Base-by-base conservation (phyloP, 2,329 filamentous ascomycete genomes). In the Neopestalotiopsis clavispora region DNA sequence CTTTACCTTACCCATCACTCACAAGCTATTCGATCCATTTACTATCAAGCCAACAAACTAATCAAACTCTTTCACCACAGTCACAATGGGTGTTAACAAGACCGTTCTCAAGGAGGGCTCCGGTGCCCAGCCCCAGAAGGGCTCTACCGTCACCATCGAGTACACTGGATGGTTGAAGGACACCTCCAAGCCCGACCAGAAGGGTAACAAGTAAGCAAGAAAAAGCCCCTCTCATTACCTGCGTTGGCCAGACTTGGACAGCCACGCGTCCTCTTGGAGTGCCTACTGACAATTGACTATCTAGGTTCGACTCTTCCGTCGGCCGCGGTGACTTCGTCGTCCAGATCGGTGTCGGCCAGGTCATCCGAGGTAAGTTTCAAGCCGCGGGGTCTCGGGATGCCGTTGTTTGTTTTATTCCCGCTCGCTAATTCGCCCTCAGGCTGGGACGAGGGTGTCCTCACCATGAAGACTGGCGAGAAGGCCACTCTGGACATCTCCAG, bases 401-500 rank as follows among this genome's bases (percentile, higher is more conserved):
- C n/a, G 32, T 57, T n/a, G 9, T 17, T 28, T 38, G 34, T 38
- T 38, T 38, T 38, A 38, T 38, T 32, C 7, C 59, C 34, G n/a
- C 10, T 34, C 13, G 17, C 62, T 38, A 56, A 60, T 40, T 64
- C 49, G 34, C 52, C 40, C 40, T 67, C 73, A 94, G 93, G 90
- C 74, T 97, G 89, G 94, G 94, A 94, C 77, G 91, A 97, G 83
- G 95, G 92, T 73, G 94, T 98, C 66, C 83, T 85, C 64, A 85
- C 89, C 78, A 98, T 99, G 95, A 91, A 91, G 79, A 85, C 97
- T 69, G 95, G 95, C 79, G 95, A 98, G 88, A 95, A 93, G 85
- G 91, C 94, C 67, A 93, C 89, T 65, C 86, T 99, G 72, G 92
- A 91, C 74, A 98, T 98, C 78, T 88, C 91, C 72, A 86, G 88